Evolutionary conservation across 805 yeast species (phyloP), one percentile per base, ranked within the genome.

Genomic region (Metschnikowia amazonensis): DNA sequence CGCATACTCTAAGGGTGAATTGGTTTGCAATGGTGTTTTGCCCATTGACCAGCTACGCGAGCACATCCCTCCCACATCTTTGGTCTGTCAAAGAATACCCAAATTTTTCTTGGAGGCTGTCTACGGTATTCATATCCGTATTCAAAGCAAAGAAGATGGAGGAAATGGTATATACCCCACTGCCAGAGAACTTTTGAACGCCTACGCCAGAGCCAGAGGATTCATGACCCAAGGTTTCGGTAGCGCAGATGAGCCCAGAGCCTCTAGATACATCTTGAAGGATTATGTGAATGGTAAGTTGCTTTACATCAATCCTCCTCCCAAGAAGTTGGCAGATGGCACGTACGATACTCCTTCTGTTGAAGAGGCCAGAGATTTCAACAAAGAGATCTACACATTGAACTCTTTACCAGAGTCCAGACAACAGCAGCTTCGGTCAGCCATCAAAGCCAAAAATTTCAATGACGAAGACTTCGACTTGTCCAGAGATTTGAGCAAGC

Each of bases 41-140:
- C 99, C 99, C 17, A 94, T 94, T 57, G 99, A 94, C 69, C 99
- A 94, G 67, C 75, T 94, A 50, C 79, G 98, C 61, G 99, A 94
- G 60, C 82, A 80, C 63, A 82, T 92, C 8, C 95, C 95, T 2
- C 98, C 99, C 10, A 75, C 84, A 6, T 84, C 89, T 43, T 70
- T 94, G 25, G 92, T 94, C 13, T 82, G 92, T 29, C 85, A 86
- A 62, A 77, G 98, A 60, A 79, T 94, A 44, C 99, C 99, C 17
- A 89, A 88, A 61, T 86, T 69, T 63, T 90, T 75, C 63, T 65
- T 94, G 45, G 99, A 94, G 65, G 95, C 96, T 1, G 76, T 87
- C 2, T 94, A 94, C 63, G 97, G 98, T 77, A 88, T 94, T 52
- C 86, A 86, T 44, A 88, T 94, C 52, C 85, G 81, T 36, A 84